Evolutionary conservation across 2,329 filamentous ascomycete species (phyloP), one percentile per base, ranked within the genome.

Genomic region (Beauveria varroae): DNA sequence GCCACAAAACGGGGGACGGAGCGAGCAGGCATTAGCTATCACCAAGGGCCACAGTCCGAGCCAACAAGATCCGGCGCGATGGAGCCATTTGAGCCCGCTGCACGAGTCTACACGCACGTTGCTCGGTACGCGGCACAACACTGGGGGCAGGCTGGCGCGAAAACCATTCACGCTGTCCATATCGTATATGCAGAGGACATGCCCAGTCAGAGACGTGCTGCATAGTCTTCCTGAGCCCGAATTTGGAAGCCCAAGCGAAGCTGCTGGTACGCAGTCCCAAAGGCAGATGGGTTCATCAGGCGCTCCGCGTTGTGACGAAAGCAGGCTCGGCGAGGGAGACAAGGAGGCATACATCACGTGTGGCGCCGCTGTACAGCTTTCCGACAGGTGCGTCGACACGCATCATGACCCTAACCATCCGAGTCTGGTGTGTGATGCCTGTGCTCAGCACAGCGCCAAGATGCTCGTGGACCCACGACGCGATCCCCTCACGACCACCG

Each of bases 361-460:
- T 28, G 43, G 55, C 20, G 30, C 28, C 30, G 12, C 55, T n/a
- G 28, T 44, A 20, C 28, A 14, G 4, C n/a, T 7, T 18, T 57
- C 28, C 3, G 55, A 57, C 20, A n/a, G 8, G 18, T 51, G 46
- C 46, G 56, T 24, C 22, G 34, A 47, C 34, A 16, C 1, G 10
- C 46, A 41, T 18, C 56, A 58, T n/a, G 3, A 16, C 5, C 37
- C 37, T 7, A 34, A 40, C 30, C 28, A 50, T 8, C 34, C 37
- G 6, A 18, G 40, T 9, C 47, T 53, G 4, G 59, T 68, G 7
- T 73, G 69, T 63, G 58, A 66, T 16, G 30, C 46, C 1, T 78
- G 76, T 64, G 58, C 69, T 54, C 7, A 56, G 1, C n/a, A 18
- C 1, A 67, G 64, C 63, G 64, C 64, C 16, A 24, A 30, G 3